Evolutionary conservation across 345 rosid species (phyloP).

Genomic region (Citrus unshiu): DNA sequence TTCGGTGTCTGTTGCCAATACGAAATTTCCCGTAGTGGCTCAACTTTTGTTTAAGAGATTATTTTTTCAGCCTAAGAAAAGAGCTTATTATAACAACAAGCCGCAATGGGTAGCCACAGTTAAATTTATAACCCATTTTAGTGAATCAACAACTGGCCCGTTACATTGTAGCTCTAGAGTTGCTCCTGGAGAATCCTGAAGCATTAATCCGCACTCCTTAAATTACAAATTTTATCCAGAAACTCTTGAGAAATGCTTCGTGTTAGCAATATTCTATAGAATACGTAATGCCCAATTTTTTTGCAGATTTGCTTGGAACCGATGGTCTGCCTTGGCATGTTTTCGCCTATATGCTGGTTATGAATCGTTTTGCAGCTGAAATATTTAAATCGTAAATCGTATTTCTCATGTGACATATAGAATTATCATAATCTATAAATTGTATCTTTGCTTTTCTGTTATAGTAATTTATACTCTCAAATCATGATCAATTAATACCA

Average conservation of each 20-base stretch:
- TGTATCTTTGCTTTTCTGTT: no score
- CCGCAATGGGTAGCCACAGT: no score
- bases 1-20: conserved; percentile 68
- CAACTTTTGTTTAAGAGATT: conserved; percentile 73
- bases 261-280: conserved; percentile 79
- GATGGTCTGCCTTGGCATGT: conserved; percentile 95
- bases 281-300: conserved; percentile 87
- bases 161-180: neutral
- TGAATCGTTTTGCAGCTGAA: no score
- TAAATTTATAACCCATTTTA: no score
- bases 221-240: conserved; percentile 73
- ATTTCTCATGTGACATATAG: no score
- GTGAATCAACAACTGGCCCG: no score
- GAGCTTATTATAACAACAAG: conserved; percentile 44
- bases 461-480: no score
- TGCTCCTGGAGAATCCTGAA: no score
- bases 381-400: no score
- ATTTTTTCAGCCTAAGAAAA: conserved; percentile 70
- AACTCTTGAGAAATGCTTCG: conserved; percentile 85
- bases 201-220: conserved; percentile 8
- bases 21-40: conserved; percentile 83
- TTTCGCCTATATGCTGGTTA: conserved; percentile 48
- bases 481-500: no score
- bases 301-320: conserved; percentile 91
- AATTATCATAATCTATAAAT: no score